Evolutionary conservation across 2,329 filamentous ascomycete species (phyloP).

Genomic region (Fusarium sp.): DNA sequence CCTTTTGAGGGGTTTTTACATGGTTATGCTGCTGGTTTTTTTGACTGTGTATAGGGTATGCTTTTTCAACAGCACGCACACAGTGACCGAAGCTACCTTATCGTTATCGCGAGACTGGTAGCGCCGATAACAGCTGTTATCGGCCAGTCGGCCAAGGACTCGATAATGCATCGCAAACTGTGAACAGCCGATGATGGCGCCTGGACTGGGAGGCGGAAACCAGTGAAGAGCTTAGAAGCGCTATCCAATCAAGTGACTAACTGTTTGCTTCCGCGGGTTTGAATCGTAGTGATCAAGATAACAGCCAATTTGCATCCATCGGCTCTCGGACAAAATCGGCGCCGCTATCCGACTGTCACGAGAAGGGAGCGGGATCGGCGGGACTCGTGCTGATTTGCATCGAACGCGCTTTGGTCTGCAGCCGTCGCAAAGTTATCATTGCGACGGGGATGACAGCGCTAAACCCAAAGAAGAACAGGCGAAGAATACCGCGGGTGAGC

Average conservation of each 20-base stretch:
- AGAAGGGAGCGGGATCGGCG: background rate
- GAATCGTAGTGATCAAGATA: background rate
- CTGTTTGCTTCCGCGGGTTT: background rate
- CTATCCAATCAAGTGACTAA: accelerated
- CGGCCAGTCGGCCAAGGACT: too few relatives aligned
- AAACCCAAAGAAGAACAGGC: background rate
- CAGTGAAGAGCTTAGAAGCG: accelerated
- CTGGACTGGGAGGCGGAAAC: too few relatives aligned
- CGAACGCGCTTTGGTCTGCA: background rate
- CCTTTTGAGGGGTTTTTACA: background rate
- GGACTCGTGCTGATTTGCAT: background rate
- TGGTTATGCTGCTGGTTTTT: background rate
- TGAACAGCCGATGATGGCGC: background rate
- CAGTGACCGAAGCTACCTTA: too few relatives aligned
- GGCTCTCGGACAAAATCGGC: background rate
- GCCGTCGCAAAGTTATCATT: conserved; percentile 6
- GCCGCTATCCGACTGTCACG: background rate
- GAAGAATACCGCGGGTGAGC: background rate
- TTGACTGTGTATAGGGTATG: background rate
- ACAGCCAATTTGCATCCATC: background rate
- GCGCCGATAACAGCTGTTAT: background rate
- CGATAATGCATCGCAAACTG: background rate
- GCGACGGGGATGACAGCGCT: background rate
- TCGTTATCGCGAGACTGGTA: background rate
- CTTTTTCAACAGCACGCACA: background rate